phyloP scores from a whole-genome alignment of 2,329 filamentous ascomycete species.

The Knoxdaviesia capensis region DNA sequence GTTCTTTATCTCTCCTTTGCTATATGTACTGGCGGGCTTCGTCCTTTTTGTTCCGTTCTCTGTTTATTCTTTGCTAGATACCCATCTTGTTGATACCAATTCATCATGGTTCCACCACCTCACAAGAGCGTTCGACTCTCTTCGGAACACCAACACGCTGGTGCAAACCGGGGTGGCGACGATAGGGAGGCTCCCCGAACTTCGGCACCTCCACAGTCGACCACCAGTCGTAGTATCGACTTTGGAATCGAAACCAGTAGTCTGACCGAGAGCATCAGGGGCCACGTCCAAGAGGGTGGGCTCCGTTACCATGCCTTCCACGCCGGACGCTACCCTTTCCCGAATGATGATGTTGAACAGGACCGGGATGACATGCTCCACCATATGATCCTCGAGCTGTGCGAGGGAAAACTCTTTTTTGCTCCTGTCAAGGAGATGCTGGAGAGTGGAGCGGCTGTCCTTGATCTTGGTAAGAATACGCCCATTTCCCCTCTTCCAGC shows the following conservation, averaged over 20 bases:
- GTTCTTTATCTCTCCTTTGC: no score
- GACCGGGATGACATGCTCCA: slow-evolving; percentile 21
- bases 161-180: background rate
- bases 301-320: slow-evolving; percentile 21
- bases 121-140: slow-evolving; percentile 1
- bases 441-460: slow-evolving; percentile 18
- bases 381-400: slow-evolving; percentile 17
- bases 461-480: slow-evolving; percentile 22
- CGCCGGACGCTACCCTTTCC: slow-evolving; percentile 19
- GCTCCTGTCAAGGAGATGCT: slow-evolving; percentile 20
- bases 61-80: slow-evolving; percentile 4
- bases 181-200: background rate
- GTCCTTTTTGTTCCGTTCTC: background rate
- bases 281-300: slow-evolving; percentile 21
- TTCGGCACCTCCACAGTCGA: slow-evolving; percentile 3
- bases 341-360: slow-evolving; percentile 22
- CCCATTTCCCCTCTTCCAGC: no score
- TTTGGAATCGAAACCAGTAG: slow-evolving; percentile 13
- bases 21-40: no score
- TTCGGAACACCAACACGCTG: background rate
- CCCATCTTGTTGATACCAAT: background rate
- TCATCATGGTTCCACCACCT: slow-evolving; percentile 1
- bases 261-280: slow-evolving; percentile 20
- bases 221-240: background rate
- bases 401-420: slow-evolving; percentile 19